A percentile compares a stretch with the other conserved stretches of the same genome.
Evolutionary conservation across 495 filamentous ascomycete genomes (phyloP).

Genomic region (Daldinia bambusicola): DNA sequence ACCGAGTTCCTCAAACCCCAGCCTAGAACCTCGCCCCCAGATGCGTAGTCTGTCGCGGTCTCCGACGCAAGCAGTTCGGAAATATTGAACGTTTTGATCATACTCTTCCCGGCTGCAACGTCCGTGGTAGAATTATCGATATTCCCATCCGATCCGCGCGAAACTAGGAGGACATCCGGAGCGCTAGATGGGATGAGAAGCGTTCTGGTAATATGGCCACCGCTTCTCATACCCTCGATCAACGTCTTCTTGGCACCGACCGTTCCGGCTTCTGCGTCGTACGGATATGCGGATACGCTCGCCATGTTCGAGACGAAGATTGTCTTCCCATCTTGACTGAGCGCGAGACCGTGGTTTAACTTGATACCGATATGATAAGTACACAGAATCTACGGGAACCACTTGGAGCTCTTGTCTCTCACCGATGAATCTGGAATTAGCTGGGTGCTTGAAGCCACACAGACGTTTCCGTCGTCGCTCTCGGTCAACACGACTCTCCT

Average conservation of each 20-base stretch:
- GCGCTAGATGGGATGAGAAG: constrained; percentile 63
- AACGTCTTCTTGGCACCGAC: constrained; percentile 58
- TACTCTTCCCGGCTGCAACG: constrained; percentile 61
- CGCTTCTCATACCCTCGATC: constrained; percentile 64
- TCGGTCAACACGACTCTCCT: constrained; percentile 60
- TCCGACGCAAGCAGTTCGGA: constrained; percentile 45
- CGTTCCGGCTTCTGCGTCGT: constrained; percentile 59
- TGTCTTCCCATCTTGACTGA: constrained; percentile 68
- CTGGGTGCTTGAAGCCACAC: constrained; percentile 51
- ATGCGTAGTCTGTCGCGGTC: constrained; percentile 55
- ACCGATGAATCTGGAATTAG: constrained; percentile 54
- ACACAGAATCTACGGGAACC: not conserved
- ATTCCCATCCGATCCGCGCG: constrained; percentile 66
- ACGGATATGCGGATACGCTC: constrained; percentile 66
- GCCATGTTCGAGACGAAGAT: constrained; percentile 67
- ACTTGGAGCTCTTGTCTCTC: constrained; percentile 33
- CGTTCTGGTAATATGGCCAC: constrained; percentile 65
- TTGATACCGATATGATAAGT: constrained; percentile 30
- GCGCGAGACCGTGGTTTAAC: constrained; percentile 71
- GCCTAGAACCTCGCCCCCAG: constrained; percentile 64
- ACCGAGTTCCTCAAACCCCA: constrained; percentile 77
- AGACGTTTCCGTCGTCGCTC: constrained; percentile 59
- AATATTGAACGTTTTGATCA: constrained; percentile 70
- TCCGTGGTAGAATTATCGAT: constrained; percentile 61
- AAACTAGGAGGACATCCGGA: constrained; percentile 63